A percentile compares a stretch with the other conserved stretches of the same genome.
phyloP scores from a whole-genome alignment of 352 stramenopile genomes.

The Pythium sukuiense region DNA sequence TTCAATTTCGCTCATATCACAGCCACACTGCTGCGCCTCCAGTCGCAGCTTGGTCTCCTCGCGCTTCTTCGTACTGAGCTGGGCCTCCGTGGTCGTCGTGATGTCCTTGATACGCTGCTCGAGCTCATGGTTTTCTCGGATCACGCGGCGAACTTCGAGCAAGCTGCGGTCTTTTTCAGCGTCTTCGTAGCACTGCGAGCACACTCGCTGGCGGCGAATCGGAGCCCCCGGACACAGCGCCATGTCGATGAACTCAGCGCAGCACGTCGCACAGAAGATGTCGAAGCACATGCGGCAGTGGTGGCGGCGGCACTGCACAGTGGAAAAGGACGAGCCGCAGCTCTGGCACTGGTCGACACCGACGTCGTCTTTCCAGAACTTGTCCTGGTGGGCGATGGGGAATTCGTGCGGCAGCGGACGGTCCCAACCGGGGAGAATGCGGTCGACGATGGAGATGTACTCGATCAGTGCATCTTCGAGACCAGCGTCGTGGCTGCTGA shows the following conservation, averaged over 20 bases:
- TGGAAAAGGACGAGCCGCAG: slow-evolving; percentile 49
- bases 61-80: slow-evolving; percentile 35
- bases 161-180: slow-evolving; percentile 54
- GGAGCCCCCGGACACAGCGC: slow-evolving; percentile 61
- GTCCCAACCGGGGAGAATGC: slow-evolving; percentile 68
- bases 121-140: slow-evolving; percentile 60
- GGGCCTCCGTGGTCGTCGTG: slow-evolving; percentile 36
- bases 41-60: slow-evolving; percentile 48
- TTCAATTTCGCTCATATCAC: slow-evolving; percentile 49
- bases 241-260: slow-evolving; percentile 44
- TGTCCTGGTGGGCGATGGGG: slow-evolving; percentile 44
- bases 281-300: slow-evolving; percentile 77
- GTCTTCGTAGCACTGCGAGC: slow-evolving; percentile 48
- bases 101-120: slow-evolving; percentile 51
- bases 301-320: slow-evolving; percentile 43
- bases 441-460: slow-evolving; percentile 60
- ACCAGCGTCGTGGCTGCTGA: slow-evolving; percentile 34
- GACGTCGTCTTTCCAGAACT: slow-evolving; percentile 68
- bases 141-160: slow-evolving; percentile 46
- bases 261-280: slow-evolving; percentile 68
- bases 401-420: slow-evolving; percentile 41
- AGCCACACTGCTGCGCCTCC: slow-evolving; percentile 43
- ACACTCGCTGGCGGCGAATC: slow-evolving; percentile 59
- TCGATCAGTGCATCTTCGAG: slow-evolving; percentile 51
- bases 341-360: slow-evolving; percentile 39